phyloP scores from a whole-genome alignment of 495 filamentous ascomycete species.

The Podospora pseudocomata region DNA sequence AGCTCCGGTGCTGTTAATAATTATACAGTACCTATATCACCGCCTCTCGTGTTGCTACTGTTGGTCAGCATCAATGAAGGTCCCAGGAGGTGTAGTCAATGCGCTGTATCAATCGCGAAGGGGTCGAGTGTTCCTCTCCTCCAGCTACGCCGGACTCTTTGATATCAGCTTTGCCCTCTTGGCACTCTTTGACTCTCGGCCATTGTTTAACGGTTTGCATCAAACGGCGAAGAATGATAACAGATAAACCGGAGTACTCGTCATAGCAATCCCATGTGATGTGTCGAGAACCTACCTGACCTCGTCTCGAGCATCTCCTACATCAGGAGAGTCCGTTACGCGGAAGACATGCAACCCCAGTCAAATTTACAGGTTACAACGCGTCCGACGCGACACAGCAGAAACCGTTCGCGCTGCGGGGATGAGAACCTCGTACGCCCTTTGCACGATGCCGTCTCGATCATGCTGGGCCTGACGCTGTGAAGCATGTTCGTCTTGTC shows the following conservation, averaged over 20 bases:
- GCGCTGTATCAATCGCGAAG: background rate
- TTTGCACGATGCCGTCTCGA: background rate
- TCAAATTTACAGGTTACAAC: background rate
- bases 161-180: background rate
- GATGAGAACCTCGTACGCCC: background rate
- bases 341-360: constrained; percentile 1
- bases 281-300: background rate
- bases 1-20: too few species aligned
- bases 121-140: background rate
- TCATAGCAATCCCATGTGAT: background rate
- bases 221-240: background rate
- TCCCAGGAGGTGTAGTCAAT: background rate
- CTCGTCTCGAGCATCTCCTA: background rate
- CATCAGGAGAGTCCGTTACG: background rate
- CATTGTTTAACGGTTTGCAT: background rate
- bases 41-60: background rate
- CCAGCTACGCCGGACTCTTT: background rate
- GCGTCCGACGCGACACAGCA: constrained; percentile 1
- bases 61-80: background rate
- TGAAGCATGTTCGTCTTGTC: background rate
- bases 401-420: constrained; percentile 3
- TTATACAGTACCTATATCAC: background rate
- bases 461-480: background rate
- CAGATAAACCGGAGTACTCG: background rate
- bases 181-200: background rate